Evolutionary conservation across 805 yeast genomes (phyloP), one percentile per base, ranked within the genome.

Genomic region (Candida fluviatilis): DNA sequence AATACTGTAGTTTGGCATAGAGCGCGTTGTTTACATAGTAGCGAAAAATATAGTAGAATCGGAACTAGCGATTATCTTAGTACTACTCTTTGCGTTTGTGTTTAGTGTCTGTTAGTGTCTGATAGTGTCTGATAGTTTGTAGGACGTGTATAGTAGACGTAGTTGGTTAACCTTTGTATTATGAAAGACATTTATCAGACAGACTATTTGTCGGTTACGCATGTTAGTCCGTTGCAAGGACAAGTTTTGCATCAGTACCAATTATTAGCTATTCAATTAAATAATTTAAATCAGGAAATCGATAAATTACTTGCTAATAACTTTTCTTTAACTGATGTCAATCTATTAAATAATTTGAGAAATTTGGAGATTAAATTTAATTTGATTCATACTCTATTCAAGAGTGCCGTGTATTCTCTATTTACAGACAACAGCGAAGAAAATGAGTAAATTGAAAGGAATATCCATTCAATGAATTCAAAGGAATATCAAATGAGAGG

Each of bases 361-460:
- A 73, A 67, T 17, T 67, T 83, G 36, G 90, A 83, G 48, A 67
- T 76, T 43, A 81, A 81, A 46, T 66, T 79, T 10, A 81, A 82
- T 1, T 57, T 82, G 37, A 82, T 83, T 3, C 78, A 79, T 36
- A 82, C 88, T 1, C 55, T 80, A 31, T 72, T 83, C 57, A 79
- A 81, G 46, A 82, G 84, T 4, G 82, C 88, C 3, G 86, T 83
- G 3, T 83, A 83, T 52, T 75, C 82, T 13, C 61, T 82, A 36
- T 74, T 79, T 39, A 42, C 31, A 15, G 31, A 24, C 31, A 14
- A 21, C 15, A 25, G n/a, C 13, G 14, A 17, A 6, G 19, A 25
- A 17, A 29, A 21, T 7, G 33, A 29, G 19, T 21, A 34, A 15
- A n/a, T n/a, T n/a, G n/a, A n/a, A n/a, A n/a, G n/a, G n/a, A n/a